Base-by-base conservation (phyloP, 352 stramenopile species). In the Phytophthora rubi region DNA sequence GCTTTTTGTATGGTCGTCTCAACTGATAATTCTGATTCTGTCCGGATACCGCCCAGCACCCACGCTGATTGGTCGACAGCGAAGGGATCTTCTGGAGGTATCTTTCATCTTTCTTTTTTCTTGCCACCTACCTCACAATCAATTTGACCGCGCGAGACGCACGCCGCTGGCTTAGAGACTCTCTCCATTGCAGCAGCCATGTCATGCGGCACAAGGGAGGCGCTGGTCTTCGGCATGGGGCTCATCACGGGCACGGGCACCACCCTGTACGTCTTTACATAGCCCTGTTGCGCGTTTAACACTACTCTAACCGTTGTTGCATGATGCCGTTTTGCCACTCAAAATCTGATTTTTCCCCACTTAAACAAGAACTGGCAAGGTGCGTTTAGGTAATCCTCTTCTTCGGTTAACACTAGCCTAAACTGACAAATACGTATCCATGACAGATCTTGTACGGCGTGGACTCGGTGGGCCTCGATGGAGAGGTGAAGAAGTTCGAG, bases 361-460 rank as follows among this genome's bases (percentile, higher is more conserved):
- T 62, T 68, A 53, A 44, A 51, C 8, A 66, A 92, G 85, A 47
- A 90, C 85, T 26, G 81, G 81, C 79, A 93, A 93, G 78, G 82
- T 92, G 65, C 45, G 56, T 63, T 45, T 39, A 44, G 6, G 35
- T 21, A 53, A 53, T 28, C 47, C 9, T 53, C 8, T 3, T 32
- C 8, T 6, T 16, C 42, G 16, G 18, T 65, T 60, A 63, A 4
- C 26, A 49, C 10, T 58, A 53, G 30, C 23, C 10, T 58, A 48
- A 51, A 59, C 55, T 71, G 47, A 63, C 18, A 49, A 47, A 21
- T 3, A 51, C 37, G 15, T 44, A 44, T 44, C 37, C 37, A 37
- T 61, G 15, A 16, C 89, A 99, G 84, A 93, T 97, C n/a, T 82
- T 99, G 80, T 98, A 98, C 67, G 85, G 85, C 30, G 85, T 98